Evolutionary conservation across 2,329 filamentous ascomycete genomes (phyloP).

Genomic region (Fusarium protoensiforme): DNA sequence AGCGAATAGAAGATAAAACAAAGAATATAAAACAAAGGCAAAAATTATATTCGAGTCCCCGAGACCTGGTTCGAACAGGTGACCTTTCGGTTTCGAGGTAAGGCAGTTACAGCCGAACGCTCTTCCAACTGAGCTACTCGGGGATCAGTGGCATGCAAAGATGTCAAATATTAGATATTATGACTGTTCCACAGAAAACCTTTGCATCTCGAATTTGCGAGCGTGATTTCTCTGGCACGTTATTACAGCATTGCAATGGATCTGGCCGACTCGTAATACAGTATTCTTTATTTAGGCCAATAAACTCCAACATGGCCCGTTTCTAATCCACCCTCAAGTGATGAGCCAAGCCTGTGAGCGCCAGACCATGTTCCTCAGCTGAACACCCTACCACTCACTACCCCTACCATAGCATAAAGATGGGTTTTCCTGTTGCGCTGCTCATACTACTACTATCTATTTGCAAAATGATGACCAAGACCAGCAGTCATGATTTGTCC

Average conservation of each 20-base stretch:
- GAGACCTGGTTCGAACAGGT: slow-evolving; percentile 34
- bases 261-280: background rate
- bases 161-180: background rate
- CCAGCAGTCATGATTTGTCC: background rate
- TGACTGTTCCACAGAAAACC: rapidly evolving
- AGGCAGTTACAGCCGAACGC: slow-evolving; percentile 31
- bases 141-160: background rate
- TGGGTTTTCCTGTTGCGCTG: background rate
- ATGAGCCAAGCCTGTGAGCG: background rate
- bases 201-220: background rate
- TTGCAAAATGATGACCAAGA: background rate
- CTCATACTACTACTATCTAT: background rate
- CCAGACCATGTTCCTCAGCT: background rate
- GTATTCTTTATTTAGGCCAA: background rate
- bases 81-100: slow-evolving; percentile 24
- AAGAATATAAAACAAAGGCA: background rate
- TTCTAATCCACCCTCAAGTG: background rate
- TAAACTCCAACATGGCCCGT: background rate
- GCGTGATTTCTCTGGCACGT: background rate
- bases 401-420: background rate
- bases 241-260: background rate
- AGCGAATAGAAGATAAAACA: too few species aligned
- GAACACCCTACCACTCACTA: background rate
- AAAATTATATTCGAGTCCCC: slow-evolving; percentile 1
- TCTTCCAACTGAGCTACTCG: slow-evolving; percentile 35